Conservation (phyloP, 2,329 filamentous ascomycete species). For the Rhexocercosporidium sp. region DNA sequence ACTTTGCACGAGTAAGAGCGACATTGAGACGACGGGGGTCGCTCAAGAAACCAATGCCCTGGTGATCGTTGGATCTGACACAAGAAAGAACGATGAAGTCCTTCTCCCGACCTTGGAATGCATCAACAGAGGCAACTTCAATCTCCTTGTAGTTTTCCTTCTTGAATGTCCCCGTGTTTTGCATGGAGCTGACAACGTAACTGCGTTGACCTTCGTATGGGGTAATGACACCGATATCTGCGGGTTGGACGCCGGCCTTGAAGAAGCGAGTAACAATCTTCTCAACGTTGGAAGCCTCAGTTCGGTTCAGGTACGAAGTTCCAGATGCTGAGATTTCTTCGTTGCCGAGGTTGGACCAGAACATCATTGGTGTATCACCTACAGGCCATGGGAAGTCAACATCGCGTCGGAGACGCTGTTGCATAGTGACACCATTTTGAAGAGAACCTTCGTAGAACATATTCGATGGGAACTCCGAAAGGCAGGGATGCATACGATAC, state of each 20-base stretch:
- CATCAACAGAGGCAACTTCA: constrained; percentile 96
- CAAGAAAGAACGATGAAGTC: constrained; percentile 98
- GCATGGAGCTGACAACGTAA: constrained; percentile 99
- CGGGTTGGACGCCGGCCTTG: constrained; percentile 95
- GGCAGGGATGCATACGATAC: constrained; percentile 98
- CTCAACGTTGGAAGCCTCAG: constrained; percentile 95
- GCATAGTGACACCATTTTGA: constrained; percentile 93
- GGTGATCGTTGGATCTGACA: constrained; percentile 97
- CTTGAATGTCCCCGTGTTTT: constrained; percentile 94
- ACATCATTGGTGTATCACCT: constrained; percentile 97
- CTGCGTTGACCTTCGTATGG: constrained; percentile 98
- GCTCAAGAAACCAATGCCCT: constrained; percentile 98
- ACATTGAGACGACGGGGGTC: constrained; percentile 98
- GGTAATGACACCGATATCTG: constrained; percentile 95
- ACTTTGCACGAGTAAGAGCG: constrained; percentile 94
- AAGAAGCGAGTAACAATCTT: constrained; percentile 99
- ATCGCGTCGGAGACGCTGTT: constrained; percentile 85
- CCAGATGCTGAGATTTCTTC: constrained; percentile 98
- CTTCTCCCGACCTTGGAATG: constrained; percentile 98
- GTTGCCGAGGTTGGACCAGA: constrained; percentile 97
- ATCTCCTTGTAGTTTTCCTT: constrained; percentile 99
- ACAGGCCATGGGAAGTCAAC: constrained; percentile 99
- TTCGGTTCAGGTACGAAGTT: constrained; percentile 97
- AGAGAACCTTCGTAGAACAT: constrained; percentile 99
- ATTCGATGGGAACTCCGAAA: constrained; percentile 97